Conservation (phyloP, 768 basidiomycete genomes). For the Rhizopogon vesiculosus region DNA sequence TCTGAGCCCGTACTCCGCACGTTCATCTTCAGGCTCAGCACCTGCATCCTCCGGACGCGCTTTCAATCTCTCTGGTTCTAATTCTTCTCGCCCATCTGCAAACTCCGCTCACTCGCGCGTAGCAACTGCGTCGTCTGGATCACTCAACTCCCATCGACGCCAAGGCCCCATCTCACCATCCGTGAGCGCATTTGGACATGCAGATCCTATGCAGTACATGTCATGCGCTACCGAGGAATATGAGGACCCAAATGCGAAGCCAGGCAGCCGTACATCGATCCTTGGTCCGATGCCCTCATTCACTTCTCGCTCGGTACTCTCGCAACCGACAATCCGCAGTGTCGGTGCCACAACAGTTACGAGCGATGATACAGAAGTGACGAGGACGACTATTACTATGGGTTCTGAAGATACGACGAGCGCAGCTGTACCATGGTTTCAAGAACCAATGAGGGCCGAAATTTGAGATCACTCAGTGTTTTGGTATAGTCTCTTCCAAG, state of each 20-base stretch:
- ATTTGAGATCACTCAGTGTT: neutral
- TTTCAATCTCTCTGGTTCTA: slow-evolving; percentile 43
- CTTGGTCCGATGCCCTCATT: slow-evolving; percentile 31
- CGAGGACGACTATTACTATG: slow-evolving; percentile 15
- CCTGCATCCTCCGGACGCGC: slow-evolving; percentile 42
- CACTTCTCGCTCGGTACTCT: slow-evolving; percentile 14
- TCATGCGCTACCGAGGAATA: neutral
- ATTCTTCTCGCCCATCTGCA: slow-evolving; percentile 49
- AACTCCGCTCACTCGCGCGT: slow-evolving; percentile 28
- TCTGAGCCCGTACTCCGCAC: slow-evolving; percentile 40
- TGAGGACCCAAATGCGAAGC: neutral
- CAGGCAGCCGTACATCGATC: slow-evolving; percentile 20
- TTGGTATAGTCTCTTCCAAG: neutral
- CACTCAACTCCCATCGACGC: slow-evolving; percentile 40
- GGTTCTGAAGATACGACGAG: neutral
- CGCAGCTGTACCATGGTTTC: neutral
- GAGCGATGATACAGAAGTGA: slow-evolving; percentile 26
- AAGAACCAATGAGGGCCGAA: neutral
- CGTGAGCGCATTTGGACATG: slow-evolving; percentile 43
- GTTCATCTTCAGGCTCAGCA: slow-evolving; percentile 47
- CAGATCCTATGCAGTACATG: slow-evolving; percentile 9
- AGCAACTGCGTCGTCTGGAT: slow-evolving; percentile 30
- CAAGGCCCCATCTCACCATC: slow-evolving; percentile 40
- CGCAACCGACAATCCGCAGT: slow-evolving; percentile 26
- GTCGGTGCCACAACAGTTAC: slow-evolving; percentile 23